These are phyloP conservation scores for Mycena citricolor DNA, from an alignment of 1,284 basidiomycete genomes.

Conservation along the genomic window DNA sequence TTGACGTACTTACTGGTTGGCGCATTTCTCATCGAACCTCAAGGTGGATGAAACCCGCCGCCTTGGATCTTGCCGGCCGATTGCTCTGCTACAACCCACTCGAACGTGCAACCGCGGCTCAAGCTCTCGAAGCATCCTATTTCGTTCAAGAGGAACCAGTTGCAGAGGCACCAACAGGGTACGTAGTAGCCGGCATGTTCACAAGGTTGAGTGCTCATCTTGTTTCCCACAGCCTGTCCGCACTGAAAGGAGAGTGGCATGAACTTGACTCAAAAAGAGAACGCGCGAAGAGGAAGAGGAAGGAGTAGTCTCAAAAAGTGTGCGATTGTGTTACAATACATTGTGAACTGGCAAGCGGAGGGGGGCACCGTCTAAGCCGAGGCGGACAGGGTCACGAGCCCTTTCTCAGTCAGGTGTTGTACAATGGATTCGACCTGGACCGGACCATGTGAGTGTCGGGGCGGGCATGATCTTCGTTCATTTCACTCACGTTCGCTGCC, in stretches of 20 bases:
- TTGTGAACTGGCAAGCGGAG: constrained; percentile 12
- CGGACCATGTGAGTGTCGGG: constrained; percentile 2
- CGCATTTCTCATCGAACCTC: neutral
- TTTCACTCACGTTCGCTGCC: constrained; percentile 69
- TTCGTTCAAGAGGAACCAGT: constrained; percentile 79
- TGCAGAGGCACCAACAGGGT: constrained; percentile 80
- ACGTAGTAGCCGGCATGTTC: constrained; percentile 36
- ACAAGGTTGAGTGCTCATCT: constrained; percentile 23
- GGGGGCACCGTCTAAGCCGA: constrained; percentile 22
- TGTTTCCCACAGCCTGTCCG: constrained; percentile 52
- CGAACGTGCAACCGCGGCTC: constrained; percentile 73
- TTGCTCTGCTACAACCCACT: constrained; percentile 84
- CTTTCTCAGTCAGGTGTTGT: constrained; percentile 71
- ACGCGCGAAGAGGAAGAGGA: constrained; percentile 74
- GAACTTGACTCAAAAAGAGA: constrained; percentile 88
- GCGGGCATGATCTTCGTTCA: constrained; percentile 13
- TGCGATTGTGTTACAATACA: constrained; percentile 1
- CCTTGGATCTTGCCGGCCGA: constrained; percentile 80
- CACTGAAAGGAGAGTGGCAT: constrained; percentile 92
- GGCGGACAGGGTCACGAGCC: constrained; percentile 47
- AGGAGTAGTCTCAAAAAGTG: constrained; percentile 29
- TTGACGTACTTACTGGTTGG: too few species aligned
- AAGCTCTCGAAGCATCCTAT: constrained; percentile 82
- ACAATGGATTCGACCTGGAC: constrained; percentile 77
- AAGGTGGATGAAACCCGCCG: constrained; percentile 83